Base-by-base conservation (phyloP, 1,139 yeast genomes). In the Pichia sp. region DNA sequence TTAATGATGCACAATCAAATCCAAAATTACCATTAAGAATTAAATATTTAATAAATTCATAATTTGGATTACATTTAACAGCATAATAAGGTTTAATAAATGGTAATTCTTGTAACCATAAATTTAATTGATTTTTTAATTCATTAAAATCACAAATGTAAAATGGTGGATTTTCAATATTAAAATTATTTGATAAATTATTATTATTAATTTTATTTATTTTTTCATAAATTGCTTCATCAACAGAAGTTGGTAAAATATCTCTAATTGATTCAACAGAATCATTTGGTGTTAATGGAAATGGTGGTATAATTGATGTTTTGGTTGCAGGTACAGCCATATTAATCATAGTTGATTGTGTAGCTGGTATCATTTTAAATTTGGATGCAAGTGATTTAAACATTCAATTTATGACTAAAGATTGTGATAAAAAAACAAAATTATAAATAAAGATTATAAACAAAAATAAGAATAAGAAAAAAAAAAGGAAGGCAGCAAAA, bases 1-100 rank as follows among this genome's bases (percentile, higher is more conserved):
- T 73, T 61, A 84, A 81, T 30, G 96, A 87, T 12, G 97, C 97
- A 68, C 98, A 92, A 64, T 92, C 98, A 62, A 92, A 92, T 50
- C 85, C 85, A 46, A 80, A 74, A 16, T 37, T 24, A 16, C 92
- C 95, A 52, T 81, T 63, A 2, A 66, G 53, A 16, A 78, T 80
- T 54, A 92, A 70, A 37, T 74, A 63, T 46, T 68, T 63, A 51
- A 92, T 64, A 20, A 92, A 80, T 48, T 69, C 68, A 7, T 68
- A 54, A 61, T 87, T 81, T 41, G 90, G 86, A 69, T 92, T 92
- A 69, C 97, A 92, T 67, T 92, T 92, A 56, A 92, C 94, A 26
- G 98, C 97, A 65, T 89, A 92, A 63, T 73, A 81, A 30, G 97
- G 96, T 46, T 76, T 76, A 39, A 92, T 81, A 45, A 80, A 71